Base-by-base conservation (phyloP, 129 eudicot species). In the Artemisia annua region DNA sequence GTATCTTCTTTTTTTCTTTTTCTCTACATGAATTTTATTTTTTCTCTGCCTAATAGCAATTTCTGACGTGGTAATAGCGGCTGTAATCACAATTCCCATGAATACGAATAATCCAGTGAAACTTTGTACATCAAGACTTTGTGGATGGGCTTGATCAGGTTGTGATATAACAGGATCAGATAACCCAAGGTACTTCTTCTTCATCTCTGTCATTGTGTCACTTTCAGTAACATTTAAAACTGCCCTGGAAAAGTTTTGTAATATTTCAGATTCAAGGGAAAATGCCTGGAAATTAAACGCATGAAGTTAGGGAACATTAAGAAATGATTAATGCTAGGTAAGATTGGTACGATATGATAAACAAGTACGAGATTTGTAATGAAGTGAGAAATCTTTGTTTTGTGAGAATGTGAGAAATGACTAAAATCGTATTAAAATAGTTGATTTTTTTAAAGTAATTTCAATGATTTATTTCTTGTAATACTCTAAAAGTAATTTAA, bases 41-140 rank as follows among this genome's bases (percentile, higher is more conserved):
- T 52, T 26, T 69, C 48, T 50, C 39, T 19, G 46, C 28, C 3
- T n/a, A 50, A 60, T 18, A 5, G 70, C 50, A 50, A 69, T 49
- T 77, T 77, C 81, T 10, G 81, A 77, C 2, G 74, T 7, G 46
- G 69, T 14, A 30, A 77, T 61, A 44, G 70, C 70, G 9, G 48
- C 63, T 60, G 69, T 60, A 3, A 44, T 69, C 55, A 69, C 75
- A 60, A 22, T 60, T 5, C 64, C 81, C 75, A 69, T 69, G 63
- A 69, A 61, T 32, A 70, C 70, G 32, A 69, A 77, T 9, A 77
- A 49, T 49, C 75, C 81, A 51, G 30, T 61, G 51, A 77, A 77
- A 50, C 70, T 60, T 11, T 60, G 26, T 30, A 77, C 75, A 60
- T 51, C 81, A 30, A 77, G 81, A 60, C 65, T 77, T 54, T 60